These are phyloP conservation scores for Pseudocercospora fijiensis DNA, from an alignment of 2,329 filamentous ascomycete species.

Conservation along the genomic window DNA sequence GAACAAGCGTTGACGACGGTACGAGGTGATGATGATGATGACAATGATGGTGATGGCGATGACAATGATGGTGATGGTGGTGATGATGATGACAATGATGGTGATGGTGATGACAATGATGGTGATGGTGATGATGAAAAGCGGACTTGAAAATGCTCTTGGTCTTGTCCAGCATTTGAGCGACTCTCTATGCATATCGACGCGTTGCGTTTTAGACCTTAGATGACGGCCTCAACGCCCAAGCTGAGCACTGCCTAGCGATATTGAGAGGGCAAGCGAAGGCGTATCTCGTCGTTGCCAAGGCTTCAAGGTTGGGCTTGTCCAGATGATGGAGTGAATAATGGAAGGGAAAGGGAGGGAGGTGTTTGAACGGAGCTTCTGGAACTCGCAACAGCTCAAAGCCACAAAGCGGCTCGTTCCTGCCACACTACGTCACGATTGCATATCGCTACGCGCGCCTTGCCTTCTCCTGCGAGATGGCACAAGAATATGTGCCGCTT, in stretches of 20 bases:
- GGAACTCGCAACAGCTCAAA: neutral
- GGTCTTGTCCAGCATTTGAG: neutral
- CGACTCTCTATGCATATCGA: neutral
- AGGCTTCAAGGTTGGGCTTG: no score
- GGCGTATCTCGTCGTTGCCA: neutral
- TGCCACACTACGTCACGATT: neutral
- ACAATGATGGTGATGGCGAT: neutral
- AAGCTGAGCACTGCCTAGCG: no score
- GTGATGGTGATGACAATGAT: no score
- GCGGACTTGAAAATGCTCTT: neutral
- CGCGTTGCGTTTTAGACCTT: neutral
- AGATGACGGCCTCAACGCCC: neutral
- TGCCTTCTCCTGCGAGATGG: conserved; percentile 1
- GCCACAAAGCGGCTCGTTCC: neutral
- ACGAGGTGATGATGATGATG: conserved; percentile 1
- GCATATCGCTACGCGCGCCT: neutral
- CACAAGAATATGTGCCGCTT: neutral
- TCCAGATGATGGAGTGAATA: neutral
- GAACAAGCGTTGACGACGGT: neutral
- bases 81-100: neutral
- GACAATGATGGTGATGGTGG: neutral
- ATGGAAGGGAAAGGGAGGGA: no score
- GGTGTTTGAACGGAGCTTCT: neutral
- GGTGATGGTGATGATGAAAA: neutral
- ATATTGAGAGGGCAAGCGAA: no score